Conservation (phyloP, 331 rosid species). For the Malus hybrid region DNA sequence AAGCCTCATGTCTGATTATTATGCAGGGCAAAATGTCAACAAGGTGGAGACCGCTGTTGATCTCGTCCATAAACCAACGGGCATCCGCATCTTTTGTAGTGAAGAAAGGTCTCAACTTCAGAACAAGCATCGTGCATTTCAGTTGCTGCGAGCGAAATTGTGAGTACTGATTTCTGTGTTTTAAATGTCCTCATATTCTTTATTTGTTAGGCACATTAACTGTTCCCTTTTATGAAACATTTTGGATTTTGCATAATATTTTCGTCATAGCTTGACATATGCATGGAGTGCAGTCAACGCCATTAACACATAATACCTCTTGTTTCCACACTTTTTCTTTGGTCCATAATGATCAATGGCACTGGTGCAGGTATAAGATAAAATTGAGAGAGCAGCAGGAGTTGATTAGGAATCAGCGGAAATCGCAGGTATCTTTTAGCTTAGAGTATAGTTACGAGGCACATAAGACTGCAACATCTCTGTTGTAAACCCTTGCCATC, state of each 20-base stretch:
- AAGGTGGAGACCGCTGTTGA: slow-evolving; percentile 98
- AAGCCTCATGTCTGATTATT: slow-evolving; percentile 16
- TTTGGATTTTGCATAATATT: neutral
- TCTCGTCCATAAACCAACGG: slow-evolving; percentile 93
- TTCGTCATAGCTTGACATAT: neutral
- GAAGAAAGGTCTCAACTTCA: slow-evolving; percentile 91
- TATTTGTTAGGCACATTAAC: neutral
- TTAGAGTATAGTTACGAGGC: slow-evolving; percentile 1
- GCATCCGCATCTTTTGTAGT: slow-evolving; percentile 95
- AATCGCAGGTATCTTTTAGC: slow-evolving; percentile 52
- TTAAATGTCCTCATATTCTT: neutral
- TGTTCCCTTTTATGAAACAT: neutral
- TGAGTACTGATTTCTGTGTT: slow-evolving; percentile 26
- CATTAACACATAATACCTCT: neutral
- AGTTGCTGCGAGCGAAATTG: slow-evolving; percentile 94
- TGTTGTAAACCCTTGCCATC: neutral
- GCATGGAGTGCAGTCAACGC: neutral
- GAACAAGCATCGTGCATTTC: slow-evolving; percentile 84
- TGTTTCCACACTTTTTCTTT: neutral
- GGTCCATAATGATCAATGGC: slow-evolving; percentile 14
- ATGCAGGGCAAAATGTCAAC: slow-evolving; percentile 96
- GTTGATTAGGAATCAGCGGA: slow-evolving; percentile 68
- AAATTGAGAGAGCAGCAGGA: slow-evolving; percentile 93
- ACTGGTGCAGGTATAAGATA: slow-evolving; percentile 69
- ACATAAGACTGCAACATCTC: neutral